Evolutionary conservation across 768 basidiomycete species (phyloP).

Genomic region (Calocera cornea): DNA sequence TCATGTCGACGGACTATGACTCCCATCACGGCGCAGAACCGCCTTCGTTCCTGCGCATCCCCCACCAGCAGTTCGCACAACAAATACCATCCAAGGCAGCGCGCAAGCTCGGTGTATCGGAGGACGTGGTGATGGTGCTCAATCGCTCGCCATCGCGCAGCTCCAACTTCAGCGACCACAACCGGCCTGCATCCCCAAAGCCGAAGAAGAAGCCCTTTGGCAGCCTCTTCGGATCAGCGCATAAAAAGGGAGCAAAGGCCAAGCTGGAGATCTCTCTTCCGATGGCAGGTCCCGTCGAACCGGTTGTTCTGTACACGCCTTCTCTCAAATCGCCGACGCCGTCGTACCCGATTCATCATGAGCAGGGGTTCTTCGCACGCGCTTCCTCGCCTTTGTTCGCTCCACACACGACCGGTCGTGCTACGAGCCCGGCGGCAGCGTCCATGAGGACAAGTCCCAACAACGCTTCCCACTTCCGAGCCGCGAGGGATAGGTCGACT

Average conservation of each 20-base stretch:
- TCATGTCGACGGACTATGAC: background rate
- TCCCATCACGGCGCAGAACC: background rate
- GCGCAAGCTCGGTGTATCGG: background rate
- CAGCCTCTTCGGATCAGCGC: background rate
- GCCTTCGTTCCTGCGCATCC: background rate
- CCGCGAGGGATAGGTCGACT: background rate
- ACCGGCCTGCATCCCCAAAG: background rate
- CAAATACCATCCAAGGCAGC: background rate
- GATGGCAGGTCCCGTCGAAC: background rate
- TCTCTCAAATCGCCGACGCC: background rate
- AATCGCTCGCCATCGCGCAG: background rate
- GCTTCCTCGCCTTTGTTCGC: background rate
- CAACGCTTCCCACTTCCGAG: background rate
- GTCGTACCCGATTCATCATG: background rate
- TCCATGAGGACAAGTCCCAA: background rate
- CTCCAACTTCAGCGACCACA: constrained; percentile 1
- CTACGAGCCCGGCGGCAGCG: background rate
- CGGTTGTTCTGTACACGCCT: background rate
- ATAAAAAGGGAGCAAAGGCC: background rate
- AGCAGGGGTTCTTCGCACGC: background rate
- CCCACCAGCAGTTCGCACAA: background rate
- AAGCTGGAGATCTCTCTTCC: background rate
- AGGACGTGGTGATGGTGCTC: background rate
- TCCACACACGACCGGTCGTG: background rate
- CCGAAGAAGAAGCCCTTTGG: background rate